Evolutionary conservation across 306 rosid species (phyloP).

Genomic region (Pterocarpus santalinus): DNA sequence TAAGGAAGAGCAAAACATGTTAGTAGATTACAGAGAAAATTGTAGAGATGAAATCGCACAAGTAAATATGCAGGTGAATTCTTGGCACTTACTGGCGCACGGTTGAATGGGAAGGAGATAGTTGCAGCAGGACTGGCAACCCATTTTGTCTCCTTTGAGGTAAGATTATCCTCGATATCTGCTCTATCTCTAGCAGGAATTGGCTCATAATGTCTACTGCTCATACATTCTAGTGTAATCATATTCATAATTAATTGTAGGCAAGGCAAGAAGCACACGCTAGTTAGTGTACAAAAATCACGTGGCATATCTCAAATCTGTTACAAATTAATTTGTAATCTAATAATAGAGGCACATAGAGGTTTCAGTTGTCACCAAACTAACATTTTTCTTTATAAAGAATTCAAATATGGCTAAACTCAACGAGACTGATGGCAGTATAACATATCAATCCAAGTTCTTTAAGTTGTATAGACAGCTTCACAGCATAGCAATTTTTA

Average conservation of each 20-base stretch:
- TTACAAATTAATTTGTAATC: too few species aligned
- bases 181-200: background rate
- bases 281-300: too few species aligned
- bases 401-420: too few species aligned
- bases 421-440: too few species aligned
- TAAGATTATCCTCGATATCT: conserved; percentile 46
- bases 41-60: conserved; percentile 18
- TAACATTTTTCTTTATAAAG: too few species aligned
- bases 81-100: conserved; percentile 84
- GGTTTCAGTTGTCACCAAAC: too few species aligned
- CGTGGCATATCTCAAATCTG: too few species aligned
- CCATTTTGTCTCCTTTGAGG: conserved; percentile 90
- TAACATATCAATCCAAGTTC: too few species aligned
- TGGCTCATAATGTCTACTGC: background rate
- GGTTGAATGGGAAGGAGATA: conserved; percentile 85
- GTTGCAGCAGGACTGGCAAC: conserved; percentile 87
- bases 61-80: conserved; percentile 73
- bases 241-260: conserved; percentile 8
- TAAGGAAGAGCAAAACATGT: conserved; percentile 4
- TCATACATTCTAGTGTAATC: conserved; percentile 2
- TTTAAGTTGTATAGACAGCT: too few species aligned
- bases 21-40: background rate
- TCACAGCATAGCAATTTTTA: too few species aligned
- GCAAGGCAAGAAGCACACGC: background rate
- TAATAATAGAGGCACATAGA: too few species aligned